Base-by-base conservation (phyloP, 345 rosid genomes). In the Euphorbia peplus region DNA sequence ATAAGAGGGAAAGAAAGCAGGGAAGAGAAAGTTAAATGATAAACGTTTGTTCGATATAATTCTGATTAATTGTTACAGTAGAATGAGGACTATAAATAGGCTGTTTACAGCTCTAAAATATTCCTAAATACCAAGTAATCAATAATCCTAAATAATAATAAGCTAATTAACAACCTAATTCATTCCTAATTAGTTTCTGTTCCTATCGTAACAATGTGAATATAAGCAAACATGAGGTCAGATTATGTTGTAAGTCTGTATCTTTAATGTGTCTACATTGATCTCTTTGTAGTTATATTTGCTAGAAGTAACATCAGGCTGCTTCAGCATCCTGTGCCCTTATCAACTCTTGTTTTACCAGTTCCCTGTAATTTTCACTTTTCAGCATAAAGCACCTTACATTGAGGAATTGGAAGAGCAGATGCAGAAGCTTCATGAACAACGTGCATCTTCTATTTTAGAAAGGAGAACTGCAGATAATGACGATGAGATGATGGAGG, bases 401-500 rank as follows among this genome's bases (percentile, higher is more conserved):
- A 88, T 95, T 50, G 99, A 95, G 78, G 96, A 88, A 82, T 82
- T 91, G 54, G 99, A 95, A 73, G 93, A 82, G 60, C 91, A 83
- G 58, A 88, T 91, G 89, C 95, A 88, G 76, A 87, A 87, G 66
- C 90, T 91, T 68, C 83, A 88, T 73, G 85, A 87, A 74, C 84
- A 85, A 56, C 96, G 87, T 50, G 96, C 98, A 46, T 80, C 83
- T 21, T 76, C 95, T 73, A 48, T 80, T 56, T 55, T 84, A 57
- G 96, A 91, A 80, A 90, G 98, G 81, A 90, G 98, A 85, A 67
- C 71, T 52, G 90, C 96, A 54, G 95, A 90, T 75, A 85, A 84
- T 75, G 82, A 82, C 50, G 99, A 95, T 80, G 96, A 95, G 73
- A 86, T 90, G 87, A 66, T 84, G 74, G 98, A 86, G 78, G 78